Evolutionary conservation across 805 yeast genomes (phyloP), one percentile per base, ranked within the genome.

Genomic region (Saccharomycopsis sp.): DNA sequence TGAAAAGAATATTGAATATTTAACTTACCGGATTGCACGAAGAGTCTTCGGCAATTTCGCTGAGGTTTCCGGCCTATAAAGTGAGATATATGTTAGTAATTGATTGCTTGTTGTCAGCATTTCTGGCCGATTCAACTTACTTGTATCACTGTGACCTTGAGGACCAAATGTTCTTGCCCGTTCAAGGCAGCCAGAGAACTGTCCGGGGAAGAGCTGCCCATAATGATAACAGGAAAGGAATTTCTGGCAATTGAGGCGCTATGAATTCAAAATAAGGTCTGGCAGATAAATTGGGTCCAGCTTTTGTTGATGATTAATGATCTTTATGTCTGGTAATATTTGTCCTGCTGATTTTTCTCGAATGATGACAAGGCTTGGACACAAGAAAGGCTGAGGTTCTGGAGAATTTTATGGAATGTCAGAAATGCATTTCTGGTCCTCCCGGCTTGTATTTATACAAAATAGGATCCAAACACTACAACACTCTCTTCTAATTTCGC

Each of bases 1-100:
- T n/a, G n/a, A n/a, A n/a, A n/a, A n/a, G n/a, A n/a, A n/a, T n/a
- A n/a, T n/a, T n/a, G n/a, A n/a, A n/a, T n/a, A n/a, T n/a, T n/a
- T n/a, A n/a, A 29, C 50, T 44, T 44, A 44, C 50, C 54, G 21
- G 48, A 21, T 51, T 51, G 54, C 54, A 51, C 21, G 8, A 21
- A 3, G 20, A 4, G n/a, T 23, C 50, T 2, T 24, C 8, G n/a
- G 16, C 55, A 9, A 20, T 23, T n/a, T 46, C 23, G 20, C 57
- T 47, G 4, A 54, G 14, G 50, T 54, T 47, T 24, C 50, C 50
- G 15, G 57, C 57, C 57, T 54, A 48, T n/a, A 14, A 29, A 15
- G 21, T 21, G 24, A 7, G 34, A 8, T 5, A 50, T n/a, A 20
- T n/a, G 24, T 21, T 50, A 50, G 20, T 44, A 44, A 44, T 20